Conservation (phyloP, 169 alveolate genomes). For the Blepharisma undulans region DNA sequence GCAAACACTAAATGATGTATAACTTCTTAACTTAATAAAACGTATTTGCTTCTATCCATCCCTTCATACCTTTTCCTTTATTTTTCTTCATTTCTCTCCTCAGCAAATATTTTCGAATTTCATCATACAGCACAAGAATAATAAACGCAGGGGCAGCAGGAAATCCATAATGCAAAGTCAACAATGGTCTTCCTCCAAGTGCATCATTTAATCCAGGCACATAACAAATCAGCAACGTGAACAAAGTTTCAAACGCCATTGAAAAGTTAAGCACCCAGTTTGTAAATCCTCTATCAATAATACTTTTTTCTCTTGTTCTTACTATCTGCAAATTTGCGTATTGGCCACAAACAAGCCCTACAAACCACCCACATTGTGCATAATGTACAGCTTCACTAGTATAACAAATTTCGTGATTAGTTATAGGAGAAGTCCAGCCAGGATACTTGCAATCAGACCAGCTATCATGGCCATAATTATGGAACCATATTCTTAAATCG, state of each 20-base stretch:
- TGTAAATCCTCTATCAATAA: too few relatives aligned
- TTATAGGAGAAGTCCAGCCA: not conserved
- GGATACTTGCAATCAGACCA: conserved; percentile 24
- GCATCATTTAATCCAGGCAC: not conserved
- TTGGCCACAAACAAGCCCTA: conserved; percentile 76
- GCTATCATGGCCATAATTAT: not conserved
- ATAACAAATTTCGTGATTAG: conserved; percentile 68
- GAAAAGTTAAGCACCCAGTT: conserved; percentile 55
- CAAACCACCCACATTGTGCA: conserved; percentile 81
- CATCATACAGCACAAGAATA: conserved; percentile 46
- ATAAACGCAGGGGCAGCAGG: conserved; percentile 43
- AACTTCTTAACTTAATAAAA: not conserved
- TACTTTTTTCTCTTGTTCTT: conserved; percentile 75
- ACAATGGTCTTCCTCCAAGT: conserved; percentile 32
- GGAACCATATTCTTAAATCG: conserved; percentile 15
- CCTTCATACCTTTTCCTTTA: not conserved
- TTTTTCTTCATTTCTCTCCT: not conserved
- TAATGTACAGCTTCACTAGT: conserved; percentile 82
- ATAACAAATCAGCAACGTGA: conserved; percentile 33
- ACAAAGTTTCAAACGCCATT: conserved; percentile 43
- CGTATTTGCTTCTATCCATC: conserved; percentile 10
- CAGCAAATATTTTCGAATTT: conserved; percentile 36
- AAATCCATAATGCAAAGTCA: conserved; percentile 38
- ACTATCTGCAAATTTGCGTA: conserved; percentile 72
- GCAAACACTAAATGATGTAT: not conserved